Evolutionary conservation across 1,139 yeast genomes (phyloP).

Genomic region (Yamadazyma mexicana): DNA sequence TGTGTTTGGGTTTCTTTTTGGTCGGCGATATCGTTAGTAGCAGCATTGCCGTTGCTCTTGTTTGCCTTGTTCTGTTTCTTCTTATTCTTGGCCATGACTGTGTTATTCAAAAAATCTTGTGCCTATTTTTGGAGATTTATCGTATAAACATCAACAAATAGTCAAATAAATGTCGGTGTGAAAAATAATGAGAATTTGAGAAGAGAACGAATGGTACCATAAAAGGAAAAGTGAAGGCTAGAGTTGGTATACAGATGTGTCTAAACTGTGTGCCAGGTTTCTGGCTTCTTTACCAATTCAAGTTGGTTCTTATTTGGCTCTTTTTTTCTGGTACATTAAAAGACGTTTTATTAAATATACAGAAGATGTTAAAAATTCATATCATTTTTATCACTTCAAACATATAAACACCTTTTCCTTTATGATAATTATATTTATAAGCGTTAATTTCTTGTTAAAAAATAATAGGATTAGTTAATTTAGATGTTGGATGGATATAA

Average conservation of each 20-base stretch:
- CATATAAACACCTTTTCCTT: slow-evolving; percentile 15
- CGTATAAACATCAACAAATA: neutral
- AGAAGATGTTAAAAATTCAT: slow-evolving; percentile 7
- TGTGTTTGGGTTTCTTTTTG: neutral
- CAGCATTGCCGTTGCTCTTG: neutral
- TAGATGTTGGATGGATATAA: slow-evolving; percentile 99
- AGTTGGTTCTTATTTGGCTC: neutral
- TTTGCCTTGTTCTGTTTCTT: slow-evolving; percentile 22
- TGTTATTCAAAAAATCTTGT: neutral
- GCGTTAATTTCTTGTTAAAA: slow-evolving; percentile 13
- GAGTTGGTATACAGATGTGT: too few relatives aligned
- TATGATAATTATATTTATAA: slow-evolving; percentile 16
- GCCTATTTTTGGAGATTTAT: too few relatives aligned
- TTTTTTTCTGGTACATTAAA: slow-evolving; percentile 10
- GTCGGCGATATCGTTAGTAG: neutral
- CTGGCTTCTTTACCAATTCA: too few relatives aligned
- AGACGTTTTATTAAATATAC: slow-evolving; percentile 14
- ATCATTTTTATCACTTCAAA: slow-evolving; percentile 7
- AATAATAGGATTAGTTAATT: slow-evolving; percentile 22
- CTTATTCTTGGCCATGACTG: slow-evolving; percentile 30
- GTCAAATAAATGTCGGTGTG: neutral
- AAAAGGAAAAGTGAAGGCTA: too few relatives aligned
- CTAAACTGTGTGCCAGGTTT: too few relatives aligned
- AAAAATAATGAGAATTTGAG: neutral
- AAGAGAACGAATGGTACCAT: too few relatives aligned